These are phyloP conservation scores for Papiliotrema terrestris DNA, from an alignment of 1,284 basidiomycete species.

Conservation along the genomic window DNA sequence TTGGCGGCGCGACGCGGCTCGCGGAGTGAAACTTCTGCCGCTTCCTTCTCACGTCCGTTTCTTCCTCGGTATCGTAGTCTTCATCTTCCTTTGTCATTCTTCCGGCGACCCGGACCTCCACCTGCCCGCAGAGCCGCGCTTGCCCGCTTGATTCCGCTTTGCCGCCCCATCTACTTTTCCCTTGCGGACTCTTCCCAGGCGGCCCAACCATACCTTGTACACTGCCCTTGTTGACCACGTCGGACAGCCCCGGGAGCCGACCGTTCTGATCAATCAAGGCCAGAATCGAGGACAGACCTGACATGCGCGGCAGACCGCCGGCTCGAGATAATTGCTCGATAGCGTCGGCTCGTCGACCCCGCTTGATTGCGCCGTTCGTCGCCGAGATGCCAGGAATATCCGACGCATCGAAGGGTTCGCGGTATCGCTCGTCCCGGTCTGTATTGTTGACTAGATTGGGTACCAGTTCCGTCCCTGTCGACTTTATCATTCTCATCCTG, in stretches of 20 bases:
- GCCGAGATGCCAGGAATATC: neutral
- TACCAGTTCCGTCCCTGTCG: slow-evolving; percentile 1
- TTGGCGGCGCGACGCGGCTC: neutral
- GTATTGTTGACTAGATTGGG: neutral
- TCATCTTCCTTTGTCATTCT: slow-evolving; percentile 10
- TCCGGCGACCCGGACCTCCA: neutral
- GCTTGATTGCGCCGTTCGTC: neutral
- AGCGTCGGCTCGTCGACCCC: slow-evolving; percentile 1
- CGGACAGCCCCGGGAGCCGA: no score
- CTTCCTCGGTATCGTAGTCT: neutral
- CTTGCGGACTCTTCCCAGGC: no score
- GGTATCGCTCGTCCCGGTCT: slow-evolving; percentile 9
- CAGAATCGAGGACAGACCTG: no score
- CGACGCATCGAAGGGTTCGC: neutral
- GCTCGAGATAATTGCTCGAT: slow-evolving; percentile 6
- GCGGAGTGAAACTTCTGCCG: neutral
- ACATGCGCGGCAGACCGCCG: no score
- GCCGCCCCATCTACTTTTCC: no score
- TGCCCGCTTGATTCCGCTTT: no score
- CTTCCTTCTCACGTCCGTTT: neutral
- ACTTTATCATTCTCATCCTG: neutral
- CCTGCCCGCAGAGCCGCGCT: neutral
- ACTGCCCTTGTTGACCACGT: no score
- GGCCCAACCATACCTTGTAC: neutral
- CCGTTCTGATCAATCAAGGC: no score